These are phyloP conservation scores for Diaporthe australafricana DNA, from an alignment of 2,329 filamentous ascomycete genomes.

Conservation along the genomic window DNA sequence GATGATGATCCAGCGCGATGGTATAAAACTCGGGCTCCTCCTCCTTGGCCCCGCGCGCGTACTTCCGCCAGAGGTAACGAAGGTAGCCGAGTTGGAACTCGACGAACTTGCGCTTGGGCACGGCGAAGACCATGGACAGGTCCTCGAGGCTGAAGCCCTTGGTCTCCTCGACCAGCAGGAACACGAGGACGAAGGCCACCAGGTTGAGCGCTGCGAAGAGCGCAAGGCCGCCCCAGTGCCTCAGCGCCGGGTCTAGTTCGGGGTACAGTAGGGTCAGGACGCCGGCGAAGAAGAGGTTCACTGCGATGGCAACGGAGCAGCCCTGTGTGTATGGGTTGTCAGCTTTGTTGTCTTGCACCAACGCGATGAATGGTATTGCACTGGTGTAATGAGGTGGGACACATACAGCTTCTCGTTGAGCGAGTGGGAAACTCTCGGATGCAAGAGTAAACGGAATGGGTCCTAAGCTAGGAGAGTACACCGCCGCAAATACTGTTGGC, in stretches of 20 bases:
- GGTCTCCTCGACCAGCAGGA: constrained; percentile 57
- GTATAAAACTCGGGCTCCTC: constrained; percentile 34
- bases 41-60: constrained; percentile 18
- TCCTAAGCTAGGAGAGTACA: constrained; percentile 55
- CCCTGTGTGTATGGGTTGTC: constrained; percentile 43
- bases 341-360: neutral
- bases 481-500: constrained; percentile 51
- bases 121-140: constrained; percentile 53
- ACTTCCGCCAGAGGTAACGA: constrained; percentile 19
- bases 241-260: constrained; percentile 43
- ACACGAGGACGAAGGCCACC: constrained; percentile 57
- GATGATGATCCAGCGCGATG: constrained; percentile 9
- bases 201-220: constrained; percentile 61
- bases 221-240: constrained; percentile 50
- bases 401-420: constrained; percentile 57
- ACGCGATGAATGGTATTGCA: too few relatives aligned
- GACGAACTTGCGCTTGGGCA: constrained; percentile 52
- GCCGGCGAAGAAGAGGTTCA: constrained; percentile 60
- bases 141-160: constrained; percentile 54
- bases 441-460: constrained; percentile 63
- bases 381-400: neutral
- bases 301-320: constrained; percentile 58
- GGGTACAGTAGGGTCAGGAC: constrained; percentile 57
- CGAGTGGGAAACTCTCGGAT: constrained; percentile 62
- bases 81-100: constrained; percentile 46